Conservation (phyloP, 2,329 filamentous ascomycete species). For the Zymoseptoria crescenta region DNA sequence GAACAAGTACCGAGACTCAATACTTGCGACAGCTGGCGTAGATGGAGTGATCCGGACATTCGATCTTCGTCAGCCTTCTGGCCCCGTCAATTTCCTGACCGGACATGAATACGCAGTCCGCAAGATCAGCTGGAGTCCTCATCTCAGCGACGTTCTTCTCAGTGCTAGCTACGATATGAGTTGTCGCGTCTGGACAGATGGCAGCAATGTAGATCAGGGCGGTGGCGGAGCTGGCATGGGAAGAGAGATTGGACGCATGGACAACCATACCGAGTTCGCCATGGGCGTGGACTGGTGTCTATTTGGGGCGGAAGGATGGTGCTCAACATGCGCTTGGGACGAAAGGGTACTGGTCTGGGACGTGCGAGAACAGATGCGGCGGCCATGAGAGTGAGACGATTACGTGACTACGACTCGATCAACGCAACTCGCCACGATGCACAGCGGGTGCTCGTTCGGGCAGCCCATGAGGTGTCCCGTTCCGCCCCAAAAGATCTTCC, state of each 20-base stretch:
- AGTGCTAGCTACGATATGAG: slow-evolving; percentile 98
- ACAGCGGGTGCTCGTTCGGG: too few relatives aligned
- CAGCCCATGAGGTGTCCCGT: background rate
- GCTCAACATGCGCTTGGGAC: slow-evolving; percentile 90
- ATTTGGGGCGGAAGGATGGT: slow-evolving; percentile 93
- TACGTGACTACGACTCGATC: background rate
- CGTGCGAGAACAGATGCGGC: slow-evolving; percentile 59
- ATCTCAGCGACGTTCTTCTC: slow-evolving; percentile 78
- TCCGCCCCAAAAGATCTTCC: background rate
- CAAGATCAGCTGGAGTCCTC: slow-evolving; percentile 82
- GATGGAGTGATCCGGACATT: slow-evolving; percentile 83
- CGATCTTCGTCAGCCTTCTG: slow-evolving; percentile 72
- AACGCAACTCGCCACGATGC: background rate
- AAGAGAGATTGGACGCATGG: slow-evolving; percentile 77
- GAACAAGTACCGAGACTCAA: slow-evolving; percentile 89
- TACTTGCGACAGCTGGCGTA: slow-evolving; percentile 83
- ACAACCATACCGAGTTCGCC: slow-evolving; percentile 87
- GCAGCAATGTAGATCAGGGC: slow-evolving; percentile 43
- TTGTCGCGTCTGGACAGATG: slow-evolving; percentile 86
- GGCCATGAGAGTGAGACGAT: slow-evolving; percentile 17
- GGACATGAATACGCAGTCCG: slow-evolving; percentile 91
- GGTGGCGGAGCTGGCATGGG: slow-evolving; percentile 28
- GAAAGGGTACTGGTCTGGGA: slow-evolving; percentile 90
- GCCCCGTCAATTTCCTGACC: slow-evolving; percentile 64
- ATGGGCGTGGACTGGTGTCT: slow-evolving; percentile 97